Percentiles rank a stretch among this genome's conserved stretches.
Evolutionary conservation across 2,329 filamentous ascomycete genomes (phyloP).

Genomic region (Trichophyton equinum): DNA sequence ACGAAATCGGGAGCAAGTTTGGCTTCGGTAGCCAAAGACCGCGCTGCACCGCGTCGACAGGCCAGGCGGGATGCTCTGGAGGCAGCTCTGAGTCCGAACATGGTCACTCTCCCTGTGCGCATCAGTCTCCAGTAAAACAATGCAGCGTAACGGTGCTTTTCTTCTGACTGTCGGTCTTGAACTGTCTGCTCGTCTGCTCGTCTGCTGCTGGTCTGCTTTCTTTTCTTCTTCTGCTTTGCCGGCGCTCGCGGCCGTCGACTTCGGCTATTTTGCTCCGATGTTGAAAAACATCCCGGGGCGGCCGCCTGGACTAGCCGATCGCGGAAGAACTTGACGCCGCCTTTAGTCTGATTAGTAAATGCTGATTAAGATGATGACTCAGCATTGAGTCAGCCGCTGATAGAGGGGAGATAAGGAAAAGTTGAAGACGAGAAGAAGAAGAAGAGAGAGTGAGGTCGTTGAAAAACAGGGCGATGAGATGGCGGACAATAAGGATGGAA

Average conservation of each 20-base stretch:
- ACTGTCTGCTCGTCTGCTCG: neutral
- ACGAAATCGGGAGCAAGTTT: slow-evolving; percentile 37
- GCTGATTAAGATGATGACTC: neutral
- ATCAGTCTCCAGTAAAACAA: no score
- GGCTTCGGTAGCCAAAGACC: slow-evolving; percentile 29
- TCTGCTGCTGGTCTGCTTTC: neutral
- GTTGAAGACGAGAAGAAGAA: neutral
- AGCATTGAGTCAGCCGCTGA: neutral
- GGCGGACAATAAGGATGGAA: neutral
- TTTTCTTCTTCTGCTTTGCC: neutral
- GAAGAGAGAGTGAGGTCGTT: neutral
- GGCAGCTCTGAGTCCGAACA: slow-evolving; percentile 20
- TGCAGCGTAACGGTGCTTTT: neutral
- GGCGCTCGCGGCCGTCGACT: slow-evolving; percentile 1
- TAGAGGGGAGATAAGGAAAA: neutral
- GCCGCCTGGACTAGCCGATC: neutral
- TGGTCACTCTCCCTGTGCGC: slow-evolving; percentile 8
- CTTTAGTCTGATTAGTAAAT: neutral
- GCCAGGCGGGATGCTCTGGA: slow-evolving; percentile 22
- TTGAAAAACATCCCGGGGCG: neutral
- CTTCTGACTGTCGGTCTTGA: neutral
- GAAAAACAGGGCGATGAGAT: neutral
- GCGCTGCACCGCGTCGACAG: slow-evolving; percentile 15
- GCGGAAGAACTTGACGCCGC: neutral
- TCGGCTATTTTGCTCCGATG: slow-evolving; percentile 4